Evolutionary conservation across 768 basidiomycete species (phyloP).

Genomic region (Kwoniella newhampshirensis): DNA sequence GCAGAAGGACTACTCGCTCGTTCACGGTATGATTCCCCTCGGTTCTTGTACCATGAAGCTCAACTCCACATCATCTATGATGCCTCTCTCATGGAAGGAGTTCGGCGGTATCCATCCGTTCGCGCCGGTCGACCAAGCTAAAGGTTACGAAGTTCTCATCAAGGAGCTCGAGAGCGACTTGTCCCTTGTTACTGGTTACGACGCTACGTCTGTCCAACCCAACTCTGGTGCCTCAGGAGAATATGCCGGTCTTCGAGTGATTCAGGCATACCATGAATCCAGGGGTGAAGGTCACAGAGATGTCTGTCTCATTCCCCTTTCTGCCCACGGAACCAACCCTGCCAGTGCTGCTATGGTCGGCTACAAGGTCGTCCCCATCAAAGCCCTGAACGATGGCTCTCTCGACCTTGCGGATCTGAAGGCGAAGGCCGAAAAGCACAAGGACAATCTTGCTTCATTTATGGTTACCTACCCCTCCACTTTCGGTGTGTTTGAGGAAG

Average conservation of each 20-base stretch:
- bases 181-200: slow-evolving; percentile 93
- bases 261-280: slow-evolving; percentile 89
- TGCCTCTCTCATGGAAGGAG: slow-evolving; percentile 91
- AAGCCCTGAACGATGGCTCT: slow-evolving; percentile 80
- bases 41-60: slow-evolving; percentile 98
- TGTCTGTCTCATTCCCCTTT: slow-evolving; percentile 89
- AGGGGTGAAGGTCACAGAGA: slow-evolving; percentile 80
- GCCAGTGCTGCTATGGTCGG: slow-evolving; percentile 98
- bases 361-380: slow-evolving; percentile 92
- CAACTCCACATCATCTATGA: slow-evolving; percentile 97
- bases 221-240: slow-evolving; percentile 99
- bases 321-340: slow-evolving; percentile 97
- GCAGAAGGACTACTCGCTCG: slow-evolving; percentile 88
- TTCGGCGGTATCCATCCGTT: slow-evolving; percentile 91
- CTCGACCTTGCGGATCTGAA: slow-evolving; percentile 78
- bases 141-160: slow-evolving; percentile 80
- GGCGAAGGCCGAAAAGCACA: slow-evolving; percentile 84
- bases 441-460: slow-evolving; percentile 87
- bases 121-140: slow-evolving; percentile 80
- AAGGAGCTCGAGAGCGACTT: slow-evolving; percentile 88
- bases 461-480: slow-evolving; percentile 99
- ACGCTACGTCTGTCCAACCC: slow-evolving; percentile 92
- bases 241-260: slow-evolving; percentile 91
- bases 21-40: slow-evolving; percentile 93
- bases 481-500: slow-evolving; percentile 94